phyloP scores from a whole-genome alignment of 768 basidiomycete genomes.

The Saitozyma podzolica region DNA sequence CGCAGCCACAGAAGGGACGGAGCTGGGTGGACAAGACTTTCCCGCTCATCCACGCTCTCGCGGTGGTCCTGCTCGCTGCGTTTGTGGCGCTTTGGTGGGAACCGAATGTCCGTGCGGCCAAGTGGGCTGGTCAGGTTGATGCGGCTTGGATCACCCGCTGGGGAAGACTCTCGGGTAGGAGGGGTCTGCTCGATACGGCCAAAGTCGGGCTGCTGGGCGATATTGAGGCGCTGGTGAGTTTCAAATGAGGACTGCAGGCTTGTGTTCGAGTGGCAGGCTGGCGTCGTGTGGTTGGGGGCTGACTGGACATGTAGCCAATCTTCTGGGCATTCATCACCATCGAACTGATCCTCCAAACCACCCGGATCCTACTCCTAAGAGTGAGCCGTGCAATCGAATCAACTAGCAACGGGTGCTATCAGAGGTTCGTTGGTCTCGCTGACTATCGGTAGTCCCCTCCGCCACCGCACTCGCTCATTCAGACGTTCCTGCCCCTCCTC shows the following conservation, averaged over 20 bases:
- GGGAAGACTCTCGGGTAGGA: conserved; percentile 11
- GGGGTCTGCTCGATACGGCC: conserved; percentile 1
- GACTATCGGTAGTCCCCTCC: conserved; percentile 42
- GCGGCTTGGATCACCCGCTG: conserved; percentile 8
- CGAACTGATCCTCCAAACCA: conserved; percentile 51
- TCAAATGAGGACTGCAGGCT: not conserved
- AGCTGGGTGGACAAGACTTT: conserved; percentile 33
- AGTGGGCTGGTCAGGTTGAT: conserved; percentile 20
- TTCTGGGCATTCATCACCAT: conserved; percentile 53
- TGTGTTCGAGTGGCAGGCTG: not conserved
- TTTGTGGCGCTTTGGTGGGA: conserved; percentile 51
- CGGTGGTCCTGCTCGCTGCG: conserved; percentile 33
- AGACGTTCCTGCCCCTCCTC: conserved; percentile 50
- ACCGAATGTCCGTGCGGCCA: conserved; percentile 25
- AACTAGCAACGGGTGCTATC: not conserved
- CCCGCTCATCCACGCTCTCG: conserved; percentile 45
- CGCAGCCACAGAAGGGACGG: conserved; percentile 12
- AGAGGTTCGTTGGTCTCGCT: not conserved
- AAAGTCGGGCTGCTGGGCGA: conserved; percentile 18
- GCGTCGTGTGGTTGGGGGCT: too few relatives aligned
- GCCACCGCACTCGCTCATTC: conserved; percentile 46
- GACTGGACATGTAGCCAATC: conserved; percentile 39
- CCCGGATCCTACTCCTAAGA: conserved; percentile 48
- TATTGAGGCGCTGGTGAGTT: conserved; percentile 35
- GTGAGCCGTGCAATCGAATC: conserved; percentile 23